Evolutionary conservation across 768 basidiomycete genomes (phyloP), one percentile per base, ranked within the genome.

Genomic region (Exsudoporus frostii): DNA sequence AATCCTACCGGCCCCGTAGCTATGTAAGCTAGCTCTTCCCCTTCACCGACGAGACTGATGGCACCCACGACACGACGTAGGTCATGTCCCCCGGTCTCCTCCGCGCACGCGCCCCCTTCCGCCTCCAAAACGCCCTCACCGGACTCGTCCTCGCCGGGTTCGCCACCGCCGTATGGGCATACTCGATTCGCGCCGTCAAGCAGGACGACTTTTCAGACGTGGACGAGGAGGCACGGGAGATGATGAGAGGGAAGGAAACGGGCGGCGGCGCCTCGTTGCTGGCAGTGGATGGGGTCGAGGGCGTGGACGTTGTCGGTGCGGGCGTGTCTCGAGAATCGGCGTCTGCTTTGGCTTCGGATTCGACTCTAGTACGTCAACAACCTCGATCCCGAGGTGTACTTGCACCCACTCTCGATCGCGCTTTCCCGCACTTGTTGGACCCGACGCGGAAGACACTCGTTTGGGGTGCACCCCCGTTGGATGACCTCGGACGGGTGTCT

Each of bases 141-240:
- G 96, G 95, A 8, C 57, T 85, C 41, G 63, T 76, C 3, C 78
- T 98, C 40, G 79, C 83, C 25, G 78, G 79, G 0, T 95, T 97
- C 66, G 86, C 83, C 27, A 79, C 83, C 14, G 88, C 86, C 25
- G 85, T 97, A 9, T 98, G 92, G 83, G 78, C 85, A 5, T 98
- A 98, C 73, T 94, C 93, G 17, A 96, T 98, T 65, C 82, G 84
- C 29, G 94, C 93, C 27, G 94, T 98, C 50, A 92, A 88, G 65
- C 94, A 98, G 65, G 94, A 97, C 66, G 84, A 88, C 37, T 97
- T 96, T 66, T 84, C 88, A 59, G 91, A 92, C 66, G 78, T 91
- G 38, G 90, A 91, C 62, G 87, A 89, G 56, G 88, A 90, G 65
- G 90, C 84, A 27, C 74, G 73, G 55, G 79, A 79, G 38, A 76